These are phyloP conservation scores for Diaporthe longicolla DNA, from an alignment of 2,329 filamentous ascomycete species.

Conservation along the genomic window DNA sequence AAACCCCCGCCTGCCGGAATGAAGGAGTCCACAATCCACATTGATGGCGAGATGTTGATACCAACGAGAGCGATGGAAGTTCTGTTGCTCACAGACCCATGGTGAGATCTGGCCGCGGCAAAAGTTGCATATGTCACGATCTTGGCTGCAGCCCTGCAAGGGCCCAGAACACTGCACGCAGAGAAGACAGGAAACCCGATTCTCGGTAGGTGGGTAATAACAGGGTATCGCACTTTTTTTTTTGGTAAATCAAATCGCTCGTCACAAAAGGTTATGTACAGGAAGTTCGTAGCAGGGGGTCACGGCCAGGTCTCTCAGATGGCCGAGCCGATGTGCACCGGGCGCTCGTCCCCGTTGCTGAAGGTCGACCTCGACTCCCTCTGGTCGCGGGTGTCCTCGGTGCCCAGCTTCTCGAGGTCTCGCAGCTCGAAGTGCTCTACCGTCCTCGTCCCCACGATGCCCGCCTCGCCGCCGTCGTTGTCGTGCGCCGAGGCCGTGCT, in stretches of 20 bases:
- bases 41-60: conserved; percentile 18
- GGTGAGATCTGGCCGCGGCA: background rate
- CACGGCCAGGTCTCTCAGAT: background rate
- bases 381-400: background rate
- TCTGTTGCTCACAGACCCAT: background rate
- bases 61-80: background rate
- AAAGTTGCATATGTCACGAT: background rate
- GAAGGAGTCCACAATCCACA: conserved; percentile 28
- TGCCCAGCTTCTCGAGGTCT: conserved; percentile 28
- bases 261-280: conserved; percentile 23
- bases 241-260: conserved; percentile 25
- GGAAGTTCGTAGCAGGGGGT: background rate
- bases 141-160: conserved; percentile 17
- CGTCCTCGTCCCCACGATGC: conserved; percentile 10
- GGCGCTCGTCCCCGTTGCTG: conserved; percentile 24
- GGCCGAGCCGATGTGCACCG: conserved; percentile 22
- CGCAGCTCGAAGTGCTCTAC: conserved; percentile 28
- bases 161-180: conserved; percentile 2
- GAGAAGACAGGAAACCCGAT: background rate
- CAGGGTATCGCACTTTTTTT: conserved; percentile 34
- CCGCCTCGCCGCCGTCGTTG: conserved; percentile 28
- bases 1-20: conserved; percentile 24
- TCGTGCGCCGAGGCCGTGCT: background rate
- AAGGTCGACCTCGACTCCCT: conserved; percentile 29
- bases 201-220: background rate